phyloP scores from a whole-genome alignment of 2,329 filamentous ascomycete species.

The Colletotrichum sp. region DNA sequence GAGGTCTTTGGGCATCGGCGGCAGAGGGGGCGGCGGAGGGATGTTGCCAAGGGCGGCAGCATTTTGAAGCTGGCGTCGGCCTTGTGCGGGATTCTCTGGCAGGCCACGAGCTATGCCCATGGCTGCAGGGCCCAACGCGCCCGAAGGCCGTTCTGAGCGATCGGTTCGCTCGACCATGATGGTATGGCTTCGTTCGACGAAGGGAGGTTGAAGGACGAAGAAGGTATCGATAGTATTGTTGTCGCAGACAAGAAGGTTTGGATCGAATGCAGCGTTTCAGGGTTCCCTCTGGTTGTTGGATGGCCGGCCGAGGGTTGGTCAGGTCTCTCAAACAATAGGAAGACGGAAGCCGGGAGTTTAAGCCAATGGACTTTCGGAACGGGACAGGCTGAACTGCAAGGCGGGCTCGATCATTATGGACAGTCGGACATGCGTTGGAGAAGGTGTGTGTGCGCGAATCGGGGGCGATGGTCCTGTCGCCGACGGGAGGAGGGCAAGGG shows the following conservation, averaged over 20 bases:
- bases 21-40: conserved; percentile 44
- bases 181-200: neutral
- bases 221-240: neutral
- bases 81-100: conserved; percentile 44
- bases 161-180: conserved; percentile 22
- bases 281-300: conserved; percentile 7
- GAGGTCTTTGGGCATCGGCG: conserved; percentile 49
- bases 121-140: conserved; percentile 34
- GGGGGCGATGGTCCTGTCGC: neutral
- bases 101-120: conserved; percentile 41
- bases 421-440: conserved; percentile 12
- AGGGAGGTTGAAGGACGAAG: neutral
- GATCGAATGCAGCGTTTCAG: conserved; percentile 19
- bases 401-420: conserved; percentile 20
- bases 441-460: neutral
- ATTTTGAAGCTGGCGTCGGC: conserved; percentile 42
- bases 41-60: conserved; percentile 43
- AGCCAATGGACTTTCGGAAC: conserved; percentile 19
- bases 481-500: neutral
- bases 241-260: conserved; percentile 1
- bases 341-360: conserved; percentile 17
- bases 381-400: conserved; percentile 15
- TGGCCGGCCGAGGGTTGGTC: conserved; percentile 14
- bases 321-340: conserved; percentile 11
- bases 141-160: conserved; percentile 27